Evolutionary conservation across 2,329 filamentous ascomycete genomes (phyloP), one percentile per base, ranked within the genome.

Genomic region (Fusarium compactum): DNA sequence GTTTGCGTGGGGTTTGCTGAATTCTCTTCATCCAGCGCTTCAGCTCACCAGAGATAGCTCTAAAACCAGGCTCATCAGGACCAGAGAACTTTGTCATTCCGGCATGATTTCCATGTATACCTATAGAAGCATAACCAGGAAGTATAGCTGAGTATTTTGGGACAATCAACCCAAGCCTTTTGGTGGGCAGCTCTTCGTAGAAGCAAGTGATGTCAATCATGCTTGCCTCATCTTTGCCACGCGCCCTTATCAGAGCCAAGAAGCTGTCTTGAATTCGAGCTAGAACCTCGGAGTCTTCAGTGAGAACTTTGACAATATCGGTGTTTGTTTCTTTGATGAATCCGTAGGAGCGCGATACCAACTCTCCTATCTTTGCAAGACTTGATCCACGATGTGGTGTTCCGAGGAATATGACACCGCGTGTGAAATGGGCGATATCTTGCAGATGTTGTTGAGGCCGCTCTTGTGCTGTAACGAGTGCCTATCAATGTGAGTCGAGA

Each of bases 161-260:
- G 0, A 73, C 70, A 29, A 73, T 38, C 0, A 61, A 10, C 0
- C 68, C 67, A 1, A 55, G 24, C 22, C 5, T 34, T 4, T 66
- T 69, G 3, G 61, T 52, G 0, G 71, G 70, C 0, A 73, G 32
- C 30, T 73, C 65, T 34, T 73, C 71, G 14, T 73, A 73, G 22
- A 73, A 73, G 10, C 70, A 73, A 5, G 54, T 56, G 2, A 73
- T 71, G 0, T 70, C 54, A 11, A 73, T 69, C 7, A 27, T n/a
- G 8, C 3, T 41, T 0, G 20, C 14, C 5, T 47, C 40, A 0
- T 51, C 40, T 8, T 25, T 66, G 5, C 46, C 32, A 0, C 70
- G 62, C 0, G 43, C 1, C 34, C 44, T 67, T 0, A 73, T 12
- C 11, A 73, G 22, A 12, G 56, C 24, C 16, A 65, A 53, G 4